Evolutionary conservation across 2,329 filamentous ascomycete genomes (phyloP).

Genomic region (Fusarium verticillioides): DNA sequence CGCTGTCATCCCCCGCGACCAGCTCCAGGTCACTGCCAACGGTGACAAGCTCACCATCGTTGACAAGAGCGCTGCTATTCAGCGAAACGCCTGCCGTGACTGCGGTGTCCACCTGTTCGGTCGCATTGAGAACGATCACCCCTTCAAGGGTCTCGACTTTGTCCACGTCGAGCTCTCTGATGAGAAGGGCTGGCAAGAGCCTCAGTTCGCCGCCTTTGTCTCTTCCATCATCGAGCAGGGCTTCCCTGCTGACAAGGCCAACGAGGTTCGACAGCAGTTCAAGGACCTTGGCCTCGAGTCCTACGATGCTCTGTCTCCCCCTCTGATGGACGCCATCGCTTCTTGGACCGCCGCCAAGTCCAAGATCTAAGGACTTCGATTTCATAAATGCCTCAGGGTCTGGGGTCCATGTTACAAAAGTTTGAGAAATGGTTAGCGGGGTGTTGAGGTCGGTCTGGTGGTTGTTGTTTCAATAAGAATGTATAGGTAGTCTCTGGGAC

Average conservation of each 20-base stretch:
- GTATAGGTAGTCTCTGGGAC: not conserved
- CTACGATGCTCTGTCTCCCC: constrained; percentile 71
- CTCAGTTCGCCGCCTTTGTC: constrained; percentile 76
- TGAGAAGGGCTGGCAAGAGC: constrained; percentile 75
- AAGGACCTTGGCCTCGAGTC: constrained; percentile 66
- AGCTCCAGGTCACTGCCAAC: constrained; percentile 68
- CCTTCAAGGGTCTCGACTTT: constrained; percentile 77
- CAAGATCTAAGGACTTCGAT: constrained; percentile 25
- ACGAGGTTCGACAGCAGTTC: constrained; percentile 64
- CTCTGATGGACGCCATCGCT: constrained; percentile 71
- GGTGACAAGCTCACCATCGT: constrained; percentile 66
- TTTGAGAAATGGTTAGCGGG: constrained; percentile 12
- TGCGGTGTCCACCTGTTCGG: constrained; percentile 73
- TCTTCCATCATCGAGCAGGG: constrained; percentile 76
- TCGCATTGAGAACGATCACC: constrained; percentile 71
- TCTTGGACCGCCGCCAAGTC: constrained; percentile 64
- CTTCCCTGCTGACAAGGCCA: constrained; percentile 65
- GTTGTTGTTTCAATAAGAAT: constrained; percentile 19
- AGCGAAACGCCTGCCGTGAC: constrained; percentile 68
- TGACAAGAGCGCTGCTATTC: constrained; percentile 67
- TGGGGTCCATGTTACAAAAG: constrained; percentile 18
- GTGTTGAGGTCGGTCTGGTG: constrained; percentile 14
- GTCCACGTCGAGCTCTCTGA: constrained; percentile 72
- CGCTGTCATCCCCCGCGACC: constrained; percentile 67
- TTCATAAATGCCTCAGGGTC: not conserved